Evolutionary conservation across 768 basidiomycete species (phyloP).

Genomic region (Leucogyrophana mollusca): DNA sequence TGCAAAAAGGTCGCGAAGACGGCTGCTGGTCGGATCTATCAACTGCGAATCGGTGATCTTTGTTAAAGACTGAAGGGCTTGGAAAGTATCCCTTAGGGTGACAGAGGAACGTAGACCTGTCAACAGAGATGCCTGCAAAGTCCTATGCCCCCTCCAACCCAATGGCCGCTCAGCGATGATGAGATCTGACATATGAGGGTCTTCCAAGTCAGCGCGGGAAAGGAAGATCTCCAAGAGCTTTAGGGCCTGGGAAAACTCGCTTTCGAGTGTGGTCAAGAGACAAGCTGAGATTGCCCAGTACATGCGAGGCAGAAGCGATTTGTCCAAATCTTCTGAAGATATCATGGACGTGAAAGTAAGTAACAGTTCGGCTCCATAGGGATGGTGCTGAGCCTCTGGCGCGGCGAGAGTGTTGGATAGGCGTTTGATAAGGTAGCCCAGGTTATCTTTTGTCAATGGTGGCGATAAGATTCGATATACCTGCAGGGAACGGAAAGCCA

Average conservation of each 20-base stretch:
- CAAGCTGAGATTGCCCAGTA: slow-evolving; percentile 87
- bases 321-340: slow-evolving; percentile 53
- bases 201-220: slow-evolving; percentile 67
- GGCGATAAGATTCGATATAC: slow-evolving; percentile 83
- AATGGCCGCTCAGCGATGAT: slow-evolving; percentile 65
- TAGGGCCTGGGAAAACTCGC: slow-evolving; percentile 71
- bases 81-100: slow-evolving; percentile 66
- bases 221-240: slow-evolving; percentile 65
- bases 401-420: slow-evolving; percentile 83
- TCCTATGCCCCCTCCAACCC: slow-evolving; percentile 66
- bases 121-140: slow-evolving; percentile 69
- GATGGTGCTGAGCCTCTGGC: slow-evolving; percentile 72
- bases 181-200: slow-evolving; percentile 64
- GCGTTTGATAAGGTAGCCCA: slow-evolving; percentile 79
- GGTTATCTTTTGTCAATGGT: slow-evolving; percentile 62
- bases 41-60: slow-evolving; percentile 60
- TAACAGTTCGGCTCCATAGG: slow-evolving; percentile 82
- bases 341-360: slow-evolving; percentile 68
- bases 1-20: slow-evolving; percentile 81
- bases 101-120: slow-evolving; percentile 77
- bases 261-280: slow-evolving; percentile 78
- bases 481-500: slow-evolving; percentile 87
- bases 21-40: slow-evolving; percentile 68
- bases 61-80: slow-evolving; percentile 61
- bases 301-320: slow-evolving; percentile 69